Evolutionary conservation across 306 rosid species (phyloP).

Genomic region (Coriaria nepalensis): DNA sequence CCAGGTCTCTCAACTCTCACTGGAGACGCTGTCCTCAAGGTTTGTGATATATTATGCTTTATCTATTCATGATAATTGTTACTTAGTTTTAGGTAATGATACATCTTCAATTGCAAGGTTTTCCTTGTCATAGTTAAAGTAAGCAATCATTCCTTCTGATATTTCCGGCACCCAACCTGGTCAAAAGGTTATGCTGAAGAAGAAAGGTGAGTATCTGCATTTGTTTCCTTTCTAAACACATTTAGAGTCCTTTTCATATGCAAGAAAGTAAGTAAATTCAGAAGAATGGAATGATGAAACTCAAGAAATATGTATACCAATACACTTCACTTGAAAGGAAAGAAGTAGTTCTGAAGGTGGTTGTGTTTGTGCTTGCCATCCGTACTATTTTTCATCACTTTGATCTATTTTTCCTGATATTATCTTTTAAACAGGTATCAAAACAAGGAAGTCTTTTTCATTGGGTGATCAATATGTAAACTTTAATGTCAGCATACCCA

Average conservation of each 20-base stretch:
- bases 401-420: conserved; percentile 2
- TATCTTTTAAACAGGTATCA: conserved; percentile 34
- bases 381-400: background rate
- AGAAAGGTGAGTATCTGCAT: background rate
- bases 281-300: background rate
- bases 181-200: conserved; percentile 75
- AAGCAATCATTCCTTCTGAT: too few relatives aligned
- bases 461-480: conserved; percentile 68
- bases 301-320: too few relatives aligned
- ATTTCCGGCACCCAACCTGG: conserved; percentile 72
- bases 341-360: too few relatives aligned
- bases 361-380: too few relatives aligned
- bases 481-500: conserved; percentile 59
- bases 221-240: too few relatives aligned
- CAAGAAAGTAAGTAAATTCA: background rate
- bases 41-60: conserved; percentile 20
- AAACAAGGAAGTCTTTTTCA: conserved; percentile 33
- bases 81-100: conserved; percentile 8
- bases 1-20: conserved; percentile 79
- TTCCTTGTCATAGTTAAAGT: too few relatives aligned
- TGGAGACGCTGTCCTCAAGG: conserved; percentile 85
- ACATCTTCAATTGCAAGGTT: background rate
- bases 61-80: conserved; percentile 3
- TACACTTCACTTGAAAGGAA: too few relatives aligned
- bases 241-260: background rate